These are phyloP conservation scores for Periglandula ipomoeae DNA, from an alignment of 2,329 filamentous ascomycete species.

Conservation along the genomic window DNA sequence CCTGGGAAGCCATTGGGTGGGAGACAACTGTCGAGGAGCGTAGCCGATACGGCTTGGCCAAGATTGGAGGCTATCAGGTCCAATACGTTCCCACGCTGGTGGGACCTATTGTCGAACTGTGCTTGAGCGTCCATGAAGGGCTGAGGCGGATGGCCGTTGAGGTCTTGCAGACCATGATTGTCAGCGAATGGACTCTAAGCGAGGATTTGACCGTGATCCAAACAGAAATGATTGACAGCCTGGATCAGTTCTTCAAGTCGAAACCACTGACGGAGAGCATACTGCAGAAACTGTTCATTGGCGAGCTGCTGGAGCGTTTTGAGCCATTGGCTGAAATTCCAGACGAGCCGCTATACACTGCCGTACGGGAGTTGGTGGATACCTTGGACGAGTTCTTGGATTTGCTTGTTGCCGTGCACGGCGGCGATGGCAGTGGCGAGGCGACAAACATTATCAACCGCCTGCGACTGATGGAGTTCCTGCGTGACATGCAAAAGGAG, in stretches of 20 bases:
- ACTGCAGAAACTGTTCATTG: constrained; percentile 84
- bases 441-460: constrained; percentile 80
- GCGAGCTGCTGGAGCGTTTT: constrained; percentile 75
- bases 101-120: constrained; percentile 84
- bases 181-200: constrained; percentile 94
- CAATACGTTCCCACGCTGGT: constrained; percentile 94
- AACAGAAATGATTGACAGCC: constrained; percentile 90
- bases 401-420: constrained; percentile 81
- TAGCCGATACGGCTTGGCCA: constrained; percentile 65
- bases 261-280: constrained; percentile 83
- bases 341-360: constrained; percentile 65
- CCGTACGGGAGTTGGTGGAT: constrained; percentile 68
- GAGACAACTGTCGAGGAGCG: constrained; percentile 76
- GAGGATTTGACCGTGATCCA: constrained; percentile 87
- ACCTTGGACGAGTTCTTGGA: constrained; percentile 89
- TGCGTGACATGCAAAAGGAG: constrained; percentile 93
- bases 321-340: constrained; percentile 55
- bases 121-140: constrained; percentile 89
- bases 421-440: constrained; percentile 62
- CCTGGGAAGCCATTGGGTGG: constrained; percentile 97
- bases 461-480: constrained; percentile 86
- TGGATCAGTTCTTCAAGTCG: constrained; percentile 83
- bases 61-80: constrained; percentile 93
- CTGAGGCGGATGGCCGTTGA: constrained; percentile 84
- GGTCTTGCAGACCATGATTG: constrained; percentile 93